phyloP scores from a whole-genome alignment of 495 filamentous ascomycete species.

The Daldinia bambusicola region DNA sequence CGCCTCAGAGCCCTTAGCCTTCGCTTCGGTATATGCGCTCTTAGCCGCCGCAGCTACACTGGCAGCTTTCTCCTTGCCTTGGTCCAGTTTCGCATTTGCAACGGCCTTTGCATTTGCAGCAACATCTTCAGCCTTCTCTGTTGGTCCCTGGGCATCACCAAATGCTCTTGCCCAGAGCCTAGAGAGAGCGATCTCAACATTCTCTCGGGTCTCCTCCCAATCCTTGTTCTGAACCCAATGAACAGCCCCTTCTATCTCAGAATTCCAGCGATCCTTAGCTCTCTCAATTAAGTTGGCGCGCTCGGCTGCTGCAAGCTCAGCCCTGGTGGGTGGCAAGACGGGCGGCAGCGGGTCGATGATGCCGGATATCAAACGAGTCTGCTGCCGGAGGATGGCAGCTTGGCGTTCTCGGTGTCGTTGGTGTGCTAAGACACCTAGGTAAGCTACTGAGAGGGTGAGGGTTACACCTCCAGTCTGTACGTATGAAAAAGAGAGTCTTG shows the following conservation, averaged over 20 bases:
- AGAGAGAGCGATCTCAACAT: constrained; percentile 56
- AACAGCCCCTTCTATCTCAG: constrained; percentile 74
- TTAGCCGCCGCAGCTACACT: constrained; percentile 46
- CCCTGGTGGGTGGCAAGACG: constrained; percentile 54
- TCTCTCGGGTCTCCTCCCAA: constrained; percentile 69
- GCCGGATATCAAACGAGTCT: constrained; percentile 68
- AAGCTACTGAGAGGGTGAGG: constrained; percentile 82
- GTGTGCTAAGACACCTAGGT: constrained; percentile 81
- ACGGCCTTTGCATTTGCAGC: constrained; percentile 14
- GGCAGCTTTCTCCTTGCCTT: constrained; percentile 41
- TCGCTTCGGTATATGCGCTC: constrained; percentile 48
- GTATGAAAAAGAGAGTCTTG: constrained; percentile 3
- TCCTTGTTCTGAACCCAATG: constrained; percentile 72
- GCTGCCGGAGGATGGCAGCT: constrained; percentile 74
- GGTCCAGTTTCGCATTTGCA: constrained; percentile 33
- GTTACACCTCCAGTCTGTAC: constrained; percentile 82
- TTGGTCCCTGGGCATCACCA: constrained; percentile 33
- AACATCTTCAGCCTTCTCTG: constrained; percentile 18
- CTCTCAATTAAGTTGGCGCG: constrained; percentile 67
- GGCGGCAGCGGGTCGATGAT: constrained; percentile 61
- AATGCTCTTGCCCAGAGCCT: constrained; percentile 45
- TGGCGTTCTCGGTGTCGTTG: constrained; percentile 75
- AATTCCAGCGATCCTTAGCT: constrained; percentile 83
- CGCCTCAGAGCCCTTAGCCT: constrained; percentile 35
- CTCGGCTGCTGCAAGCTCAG: constrained; percentile 55